These are phyloP conservation scores for Escallonia rubra DNA, from an alignment of 129 eudicot genomes.

Conservation along the genomic window DNA sequence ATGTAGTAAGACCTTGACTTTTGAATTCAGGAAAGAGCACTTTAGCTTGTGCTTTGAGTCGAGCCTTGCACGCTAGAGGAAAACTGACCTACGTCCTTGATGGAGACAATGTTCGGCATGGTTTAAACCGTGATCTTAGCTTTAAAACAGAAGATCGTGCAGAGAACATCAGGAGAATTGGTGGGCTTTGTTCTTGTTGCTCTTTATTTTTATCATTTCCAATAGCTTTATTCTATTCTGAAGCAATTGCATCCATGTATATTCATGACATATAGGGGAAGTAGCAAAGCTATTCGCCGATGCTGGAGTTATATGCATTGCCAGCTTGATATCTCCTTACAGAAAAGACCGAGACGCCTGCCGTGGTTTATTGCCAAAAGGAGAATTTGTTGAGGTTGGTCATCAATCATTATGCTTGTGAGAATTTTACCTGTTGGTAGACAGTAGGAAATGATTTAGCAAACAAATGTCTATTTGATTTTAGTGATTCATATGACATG, in stretches of 20 bases:
- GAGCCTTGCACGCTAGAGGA: constrained; percentile 69
- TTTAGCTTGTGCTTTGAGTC: constrained; percentile 76
- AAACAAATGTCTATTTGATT: background rate
- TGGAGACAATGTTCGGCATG: constrained; percentile 96
- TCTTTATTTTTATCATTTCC: background rate
- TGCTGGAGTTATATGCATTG: constrained; percentile 95
- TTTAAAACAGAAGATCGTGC: constrained; percentile 90
- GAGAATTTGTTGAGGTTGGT: constrained; percentile 89
- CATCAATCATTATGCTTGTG: background rate
- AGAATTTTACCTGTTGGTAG: background rate
- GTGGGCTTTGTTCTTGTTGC: constrained; percentile 34
- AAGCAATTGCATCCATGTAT: background rate
- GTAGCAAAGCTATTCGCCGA: constrained; percentile 95
- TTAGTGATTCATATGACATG: constrained; percentile 5
- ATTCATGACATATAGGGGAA: constrained; percentile 53
- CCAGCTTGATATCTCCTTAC: constrained; percentile 91
- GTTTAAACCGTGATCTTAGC: constrained; percentile 78
- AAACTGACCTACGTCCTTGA: constrained; percentile 86
- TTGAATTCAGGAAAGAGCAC: constrained; percentile 85
- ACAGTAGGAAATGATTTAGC: background rate
- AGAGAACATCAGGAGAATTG: constrained; percentile 87
- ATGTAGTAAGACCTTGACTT: constrained; percentile 1
- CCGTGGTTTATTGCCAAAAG: constrained; percentile 71
- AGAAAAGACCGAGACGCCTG: constrained; percentile 88
- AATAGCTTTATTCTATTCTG: background rate